Base-by-base conservation (phyloP, 2,329 filamentous ascomycete species). In the Fusarium nanum region DNA sequence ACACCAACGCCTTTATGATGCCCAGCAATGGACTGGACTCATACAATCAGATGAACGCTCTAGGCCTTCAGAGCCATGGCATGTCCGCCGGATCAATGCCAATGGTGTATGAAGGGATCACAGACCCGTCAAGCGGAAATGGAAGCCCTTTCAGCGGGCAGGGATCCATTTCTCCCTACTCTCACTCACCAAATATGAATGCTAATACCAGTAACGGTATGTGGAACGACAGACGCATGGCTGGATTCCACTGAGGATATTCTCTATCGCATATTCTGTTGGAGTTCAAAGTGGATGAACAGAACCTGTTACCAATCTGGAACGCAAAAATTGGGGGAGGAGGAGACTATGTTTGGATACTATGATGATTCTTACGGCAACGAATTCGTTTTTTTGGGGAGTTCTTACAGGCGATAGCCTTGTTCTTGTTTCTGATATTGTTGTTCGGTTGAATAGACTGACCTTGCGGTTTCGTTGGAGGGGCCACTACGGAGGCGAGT, bases 121-220 rank as follows among this genome's bases (percentile, higher is more conserved):
- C 79, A 57, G 74, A 76, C 37, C 73, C 76, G n/a, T 75, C 75
- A 30, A 79, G 76, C 47, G 75, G 74, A 14, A 76, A 78, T 55
- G 76, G 73, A n/a, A 80, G 78, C 61, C 78, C 79, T 6, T 81
- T 79, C 45, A 78, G 77, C 48, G 79, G 77, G 8, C 78, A 80
- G 45, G 80, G 78, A 42, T 78, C 78, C 7, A 61, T 73, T 28
- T 80, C 79, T 32, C 77, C 77, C 11, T 81, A 78, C 63, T 73
- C 76, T 22, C 75, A 76, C 50, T 80, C 79, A 32, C 78, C 80
- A 34, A 78, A 78, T 45, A 64, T 75, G 46, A 73, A 76, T 55
- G 59, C 65, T 52, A 73, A 70, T 25, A 73, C 66, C 58, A 69
- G 55, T 12, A 67, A 64, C 40, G 58, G 50, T 37, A 68, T 70